Percentiles rank a stretch among this genome's conserved stretches.
phyloP scores from a whole-genome alignment of 495 filamentous ascomycete genomes.

The Paragyromitra xinjiangensis region DNA sequence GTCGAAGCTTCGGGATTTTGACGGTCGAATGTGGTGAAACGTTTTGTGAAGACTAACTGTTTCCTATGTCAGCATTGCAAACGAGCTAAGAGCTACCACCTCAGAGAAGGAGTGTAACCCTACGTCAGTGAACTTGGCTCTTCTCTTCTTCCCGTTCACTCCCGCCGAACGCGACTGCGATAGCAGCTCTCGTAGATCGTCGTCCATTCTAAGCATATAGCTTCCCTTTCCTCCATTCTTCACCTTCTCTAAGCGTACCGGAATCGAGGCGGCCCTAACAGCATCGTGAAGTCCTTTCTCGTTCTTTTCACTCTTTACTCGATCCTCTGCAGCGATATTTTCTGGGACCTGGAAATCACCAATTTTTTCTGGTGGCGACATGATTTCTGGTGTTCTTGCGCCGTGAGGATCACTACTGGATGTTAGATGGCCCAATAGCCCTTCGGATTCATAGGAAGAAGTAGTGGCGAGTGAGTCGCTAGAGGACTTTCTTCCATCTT shows the following conservation, averaged over 20 bases:
- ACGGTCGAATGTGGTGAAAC: slow-evolving; percentile 75
- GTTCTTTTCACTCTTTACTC: neutral
- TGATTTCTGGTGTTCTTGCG: slow-evolving; percentile 21
- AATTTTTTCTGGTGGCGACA: slow-evolving; percentile 10
- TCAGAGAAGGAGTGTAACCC: neutral
- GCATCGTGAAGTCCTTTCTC: slow-evolving; percentile 8
- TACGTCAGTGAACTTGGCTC: slow-evolving; percentile 68
- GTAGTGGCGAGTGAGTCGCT: slow-evolving; percentile 30
- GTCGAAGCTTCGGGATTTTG: slow-evolving; percentile 67
- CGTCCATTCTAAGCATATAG: slow-evolving; percentile 50
- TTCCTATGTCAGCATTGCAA: slow-evolving; percentile 13
- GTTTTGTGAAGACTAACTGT: slow-evolving; percentile 70
- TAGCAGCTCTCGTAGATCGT: slow-evolving; percentile 42
- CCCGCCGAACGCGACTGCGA: slow-evolving; percentile 34
- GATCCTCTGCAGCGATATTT: neutral
- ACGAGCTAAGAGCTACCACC: neutral
- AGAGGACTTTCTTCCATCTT: slow-evolving; percentile 28
- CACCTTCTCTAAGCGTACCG: slow-evolving; percentile 51
- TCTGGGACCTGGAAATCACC: neutral
- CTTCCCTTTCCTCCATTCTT: slow-evolving; percentile 51
- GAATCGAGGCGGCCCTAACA: slow-evolving; percentile 42
- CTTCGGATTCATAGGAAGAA: slow-evolving; percentile 32
- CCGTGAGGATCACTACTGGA: slow-evolving; percentile 19
- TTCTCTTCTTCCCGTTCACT: slow-evolving; percentile 47
- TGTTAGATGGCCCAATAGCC: slow-evolving; percentile 22